Base-by-base conservation (phyloP, 1,284 basidiomycete species). In the Porodaedalea pini region DNA sequence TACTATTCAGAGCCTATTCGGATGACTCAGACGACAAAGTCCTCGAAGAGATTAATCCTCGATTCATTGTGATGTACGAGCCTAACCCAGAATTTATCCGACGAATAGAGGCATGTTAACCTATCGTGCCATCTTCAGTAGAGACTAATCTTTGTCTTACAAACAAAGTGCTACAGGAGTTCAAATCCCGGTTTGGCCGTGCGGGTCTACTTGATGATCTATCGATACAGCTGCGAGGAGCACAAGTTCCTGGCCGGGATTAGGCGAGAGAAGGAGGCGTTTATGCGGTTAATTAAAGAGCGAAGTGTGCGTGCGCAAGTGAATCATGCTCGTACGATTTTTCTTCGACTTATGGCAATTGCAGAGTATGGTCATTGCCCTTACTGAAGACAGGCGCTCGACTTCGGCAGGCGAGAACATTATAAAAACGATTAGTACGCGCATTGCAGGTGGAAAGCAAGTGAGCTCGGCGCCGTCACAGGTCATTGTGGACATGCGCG, bases 171-270 rank as follows among this genome's bases (percentile, higher is more conserved):
- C 4, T 94, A 95, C 71, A 83, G 89, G 66, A 88, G 86, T 62
- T 82, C 86, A 3, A 86, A 89, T 70, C 87, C 89, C 0, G 90
- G 88, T 0, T 72, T 94, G 3, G 86, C 81, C 0, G 83, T 98
- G 1, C 80, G 94, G n/a, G 90, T 98, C 2, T 99, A 99, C 70
- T 95, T 98, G 69, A 87, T 98, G 85, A 78, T 94, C 17, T 98
- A 98, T 71, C 82, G 86, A 51, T 85, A 92, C 65, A 96, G 92
- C 47, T 92, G 91, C 62, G 97, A 99, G 69, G 96, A 99, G 67
- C 94, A 97, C 70, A 89, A 92, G 66, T 99, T 97, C 70, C 79
- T 99, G 23, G 89, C 90, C 34, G 88, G 87, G 1, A 82, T 98
- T 51, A 77, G 94, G 48, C 82, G 88, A 61, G 96, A 99, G 73